Base-by-base conservation (phyloP, 352 stramenopile genomes). In the Aphanomyces invadans region DNA sequence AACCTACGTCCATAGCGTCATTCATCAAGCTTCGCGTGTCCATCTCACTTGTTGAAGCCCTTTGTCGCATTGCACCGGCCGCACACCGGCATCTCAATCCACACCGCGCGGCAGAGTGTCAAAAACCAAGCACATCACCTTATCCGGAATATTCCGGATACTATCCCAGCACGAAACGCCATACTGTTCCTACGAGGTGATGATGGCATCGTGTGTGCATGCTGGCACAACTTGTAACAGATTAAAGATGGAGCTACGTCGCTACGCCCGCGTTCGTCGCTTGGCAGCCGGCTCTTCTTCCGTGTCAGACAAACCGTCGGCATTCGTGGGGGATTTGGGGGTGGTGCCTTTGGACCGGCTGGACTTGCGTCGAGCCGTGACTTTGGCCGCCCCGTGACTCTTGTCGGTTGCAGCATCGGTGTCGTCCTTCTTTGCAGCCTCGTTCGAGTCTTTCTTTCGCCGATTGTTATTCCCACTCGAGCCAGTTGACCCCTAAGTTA, bases 41-140 rank as follows among this genome's bases (percentile, higher is more conserved):
- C 21, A 28, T 71, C 44, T 65, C n/a, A 88, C 83, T 87, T 89
- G 76, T 93, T 93, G 59, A 89, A 80, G 53, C 84, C 84, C 67
- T 89, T 90, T 62, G 76, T 77, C 62, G 84, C 71, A 54, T 73
- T 76, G 68, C 84, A 93, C 17, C 80, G 80, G 26, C 80, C 74
- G 64, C 84, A 93, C 55, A 88, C 76, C 36, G 81, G 81, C 83
- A 92, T 92, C 23, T 25, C 9, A 29, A 28, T 17, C 19, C n/a
- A 23, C 23, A 15, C 45, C 10, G 19, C 49, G 49, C 49, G 9
- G 49, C 38, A 17, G 17, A 45, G n/a, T n/a, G n/a, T n/a, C n/a
- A n/a, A n/a, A n/a, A n/a, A n/a, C n/a, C n/a, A n/a, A n/a, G n/a
- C n/a, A n/a, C n/a, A n/a, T n/a, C n/a, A 45, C 38, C 38, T 45